Evolutionary conservation across 192 early-diverging fungal species (phyloP), one percentile per base, ranked within the genome.

Genomic region (Coemansia sp.): DNA sequence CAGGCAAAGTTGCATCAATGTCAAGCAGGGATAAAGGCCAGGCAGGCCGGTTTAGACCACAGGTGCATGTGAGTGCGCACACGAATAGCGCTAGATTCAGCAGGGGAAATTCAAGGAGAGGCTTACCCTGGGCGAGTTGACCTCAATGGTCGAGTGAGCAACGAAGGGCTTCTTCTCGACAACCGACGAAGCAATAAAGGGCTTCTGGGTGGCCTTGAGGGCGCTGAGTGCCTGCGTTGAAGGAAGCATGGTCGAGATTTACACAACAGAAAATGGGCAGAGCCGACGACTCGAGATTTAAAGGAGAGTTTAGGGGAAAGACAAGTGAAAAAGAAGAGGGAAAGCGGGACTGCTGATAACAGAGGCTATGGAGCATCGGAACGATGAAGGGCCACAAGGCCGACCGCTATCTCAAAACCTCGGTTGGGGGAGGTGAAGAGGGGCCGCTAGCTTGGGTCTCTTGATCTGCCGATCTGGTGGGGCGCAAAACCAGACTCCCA

Each of bases 51-150:
- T 9, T 22, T 45, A 42, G 40, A 11, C 13, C 7, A 42, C 19
- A 9, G 5, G 15, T 9, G 36, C n/a, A 27, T 38, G 9, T 3
- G 22, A 7, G 14, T 10, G 10, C 4, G 5, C 36, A 14, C 3
- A 37, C 8, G 25, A 11, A 17, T 15, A 6, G n/a, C 13, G 9
- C 22, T 15, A 19, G 21, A 53, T 39, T 19, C 22, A 25, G n/a
- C 22, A 6, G 48, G 8, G 2, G 4, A 10, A 4, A 19, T 29
- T 19, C 3, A 35, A 35, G 4, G 15, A 11, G 25, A 38, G 23
- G 57, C 68, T 59, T 77, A 77, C 75, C 59, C 42, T 70, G 53
- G 64, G 27, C 60, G 79, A 77, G 73, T 72, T 58, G 42, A 80
- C 51, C 62, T 77, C 79, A 41, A 80, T 65, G 45, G 63, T 51